Evolutionary conservation across 2,329 filamentous ascomycete genomes (phyloP).

Genomic region (Scortechinia acanthostroma): DNA sequence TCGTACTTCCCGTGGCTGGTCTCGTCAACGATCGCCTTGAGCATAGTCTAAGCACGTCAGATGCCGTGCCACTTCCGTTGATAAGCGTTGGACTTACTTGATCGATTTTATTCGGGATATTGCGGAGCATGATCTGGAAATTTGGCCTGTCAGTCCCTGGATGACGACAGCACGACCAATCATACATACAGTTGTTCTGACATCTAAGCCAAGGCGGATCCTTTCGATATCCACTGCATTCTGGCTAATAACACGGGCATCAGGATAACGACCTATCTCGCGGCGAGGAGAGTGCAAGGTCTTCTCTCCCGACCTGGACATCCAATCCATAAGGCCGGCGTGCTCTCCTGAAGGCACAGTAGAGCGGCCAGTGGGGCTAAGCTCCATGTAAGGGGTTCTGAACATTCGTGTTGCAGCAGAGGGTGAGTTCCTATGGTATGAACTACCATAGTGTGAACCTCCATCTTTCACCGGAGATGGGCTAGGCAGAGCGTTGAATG

Average conservation of each 20-base stretch:
- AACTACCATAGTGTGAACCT: not conserved
- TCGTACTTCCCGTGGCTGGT: too few relatives aligned
- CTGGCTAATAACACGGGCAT: slow-evolving; percentile 7
- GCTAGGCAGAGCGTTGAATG: not conserved
- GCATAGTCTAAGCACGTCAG: too few relatives aligned
- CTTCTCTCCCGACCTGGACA: slow-evolving; percentile 15
- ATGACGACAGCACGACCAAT: slow-evolving; percentile 11
- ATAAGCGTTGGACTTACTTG: not conserved
- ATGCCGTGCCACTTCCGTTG: not conserved
- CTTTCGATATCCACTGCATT: slow-evolving; percentile 3
- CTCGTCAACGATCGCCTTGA: too few relatives aligned
- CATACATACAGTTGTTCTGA: slow-evolving; percentile 63
- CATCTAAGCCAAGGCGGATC: slow-evolving; percentile 28
- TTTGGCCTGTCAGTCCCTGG: slow-evolving; percentile 5
- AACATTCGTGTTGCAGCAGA: slow-evolving; percentile 8
- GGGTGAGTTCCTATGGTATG: not conserved
- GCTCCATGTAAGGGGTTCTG: slow-evolving; percentile 15
- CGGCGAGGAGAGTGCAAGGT: slow-evolving; percentile 14
- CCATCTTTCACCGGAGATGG: not conserved
- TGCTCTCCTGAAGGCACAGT: slow-evolving; percentile 23
- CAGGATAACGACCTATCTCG: slow-evolving; percentile 6
- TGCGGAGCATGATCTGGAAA: slow-evolving; percentile 79
- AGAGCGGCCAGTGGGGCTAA: slow-evolving; percentile 27
- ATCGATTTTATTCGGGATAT: slow-evolving; percentile 83
- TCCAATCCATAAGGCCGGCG: slow-evolving; percentile 18